Evolutionary conservation across 495 filamentous ascomycete species (phyloP).

Genomic region (Rhizodiscina lignyota): DNA sequence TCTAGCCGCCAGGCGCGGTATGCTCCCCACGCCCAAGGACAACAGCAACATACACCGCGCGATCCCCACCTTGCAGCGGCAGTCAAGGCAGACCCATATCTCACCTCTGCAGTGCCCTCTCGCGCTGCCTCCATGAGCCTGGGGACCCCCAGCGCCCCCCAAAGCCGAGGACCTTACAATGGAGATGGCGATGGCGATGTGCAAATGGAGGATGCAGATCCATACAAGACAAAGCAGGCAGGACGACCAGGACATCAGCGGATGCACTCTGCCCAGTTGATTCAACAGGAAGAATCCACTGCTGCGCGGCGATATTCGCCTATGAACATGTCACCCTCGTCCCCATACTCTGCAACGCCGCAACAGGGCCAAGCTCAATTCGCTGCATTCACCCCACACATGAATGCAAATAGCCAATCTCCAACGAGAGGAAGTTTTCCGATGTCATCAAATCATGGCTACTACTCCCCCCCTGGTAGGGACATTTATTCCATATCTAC

Average conservation of each 20-base stretch:
- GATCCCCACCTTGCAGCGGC: conserved; percentile 7
- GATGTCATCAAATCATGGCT: conserved; percentile 44
- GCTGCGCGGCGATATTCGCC: conserved; percentile 88
- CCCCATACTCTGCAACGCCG: conserved; percentile 39
- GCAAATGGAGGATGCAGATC: conserved; percentile 82
- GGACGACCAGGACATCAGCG: conserved; percentile 50
- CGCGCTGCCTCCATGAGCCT: not conserved
- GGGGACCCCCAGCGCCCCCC: conserved; percentile 8
- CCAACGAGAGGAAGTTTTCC: conserved; percentile 40
- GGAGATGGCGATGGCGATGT: conserved; percentile 74
- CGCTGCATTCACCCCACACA: too few relatives aligned
- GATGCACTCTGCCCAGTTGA: conserved; percentile 43
- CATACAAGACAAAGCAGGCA: conserved; percentile 70
- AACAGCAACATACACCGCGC: conserved; percentile 9
- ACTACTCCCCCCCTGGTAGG: conserved; percentile 44
- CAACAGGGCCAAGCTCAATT: conserved; percentile 19
- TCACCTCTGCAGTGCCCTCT: not conserved
- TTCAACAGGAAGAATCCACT: conserved; percentile 58
- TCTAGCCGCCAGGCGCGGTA: conserved; percentile 16
- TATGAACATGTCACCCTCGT: conserved; percentile 62
- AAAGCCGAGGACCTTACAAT: conserved; percentile 12
- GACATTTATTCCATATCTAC: conserved; percentile 13
- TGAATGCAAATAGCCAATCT: too few relatives aligned
- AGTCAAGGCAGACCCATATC: conserved; percentile 14
- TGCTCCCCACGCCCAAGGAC: conserved; percentile 11